Evolutionary conservation across 495 filamentous ascomycete genomes (phyloP), one percentile per base, ranked within the genome.

Genomic region (Margaritispora aquatica): DNA sequence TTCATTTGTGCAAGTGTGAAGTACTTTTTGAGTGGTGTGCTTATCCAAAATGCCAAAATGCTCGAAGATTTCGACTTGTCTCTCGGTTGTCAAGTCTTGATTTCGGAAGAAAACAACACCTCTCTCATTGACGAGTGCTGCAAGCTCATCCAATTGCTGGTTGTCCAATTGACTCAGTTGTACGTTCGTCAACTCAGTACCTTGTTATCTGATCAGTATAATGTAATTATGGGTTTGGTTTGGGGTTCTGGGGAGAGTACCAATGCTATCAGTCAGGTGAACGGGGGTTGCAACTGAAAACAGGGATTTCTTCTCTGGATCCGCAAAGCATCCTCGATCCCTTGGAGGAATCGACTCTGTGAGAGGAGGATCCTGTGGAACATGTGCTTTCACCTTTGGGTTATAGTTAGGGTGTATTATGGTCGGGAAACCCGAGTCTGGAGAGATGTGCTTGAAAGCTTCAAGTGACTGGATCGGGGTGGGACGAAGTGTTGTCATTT

Each of bases 251-350:
- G 58, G 23, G 20, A 47, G 23, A 21, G 4, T 60, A 53, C 62
- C 79, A 56, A 80, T 72, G 0, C 73, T 76, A 63, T 81, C 79
- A n/a, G 80, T 83, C 51, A 83, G 64, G 62, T 77, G 70, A 7
- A 74, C 70, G 10, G 57, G 67, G 52, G 71, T 79, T 0, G 76
- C 77, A 13, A 70, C 74, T 2, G 76, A 64, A 44, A 80, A 70
- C 31, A 83, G 69, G 0, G 76, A 68, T 51, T 73, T 75, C 59
- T 82, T 80, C 56, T 74, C 69, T 4, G 77, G 77, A 58, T 81
- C 77, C 9, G 80, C 80, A 56, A 76, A 80, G 24, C 67, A 62
- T 0, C 75, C 80, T 2, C 79, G 70, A 65, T 82, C 80, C 36
- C 69, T 75, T 5, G 73, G 70, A 19, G 78, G 78, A 15, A 57